phyloP scores from a whole-genome alignment of 768 basidiomycete species.

The Hericium erinaceus region DNA sequence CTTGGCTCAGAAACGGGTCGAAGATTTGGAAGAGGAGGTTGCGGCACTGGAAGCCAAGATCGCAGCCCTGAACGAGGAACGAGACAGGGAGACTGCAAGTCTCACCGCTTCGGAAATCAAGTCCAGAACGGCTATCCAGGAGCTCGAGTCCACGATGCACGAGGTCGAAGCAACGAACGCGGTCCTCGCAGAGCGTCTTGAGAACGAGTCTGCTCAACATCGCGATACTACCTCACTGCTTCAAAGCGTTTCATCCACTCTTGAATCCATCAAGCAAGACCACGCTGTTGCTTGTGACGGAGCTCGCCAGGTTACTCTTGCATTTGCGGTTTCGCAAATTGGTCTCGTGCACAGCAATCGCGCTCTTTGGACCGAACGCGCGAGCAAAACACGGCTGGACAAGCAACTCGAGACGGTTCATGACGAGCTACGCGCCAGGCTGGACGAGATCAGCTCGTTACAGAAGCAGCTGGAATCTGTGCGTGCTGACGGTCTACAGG shows the following conservation, averaged over 20 bases:
- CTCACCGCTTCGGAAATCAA: conserved; percentile 10
- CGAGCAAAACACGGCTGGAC: background rate
- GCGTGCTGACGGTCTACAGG: conserved; percentile 3
- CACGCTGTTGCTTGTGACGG: background rate
- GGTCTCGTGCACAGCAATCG: background rate
- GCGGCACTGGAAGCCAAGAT: conserved; percentile 33
- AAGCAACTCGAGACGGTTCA: conserved; percentile 5
- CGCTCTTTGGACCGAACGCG: conserved; percentile 1
- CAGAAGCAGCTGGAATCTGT: conserved; percentile 8
- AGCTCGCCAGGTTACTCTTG: background rate
- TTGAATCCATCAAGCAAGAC: background rate
- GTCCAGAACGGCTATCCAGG: background rate
- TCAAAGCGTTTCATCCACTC: background rate
- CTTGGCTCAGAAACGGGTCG: conserved; percentile 43
- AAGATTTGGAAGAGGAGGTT: conserved; percentile 53
- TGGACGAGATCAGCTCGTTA: conserved; percentile 4
- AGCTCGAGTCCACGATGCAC: background rate
- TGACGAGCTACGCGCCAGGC: conserved; percentile 5
- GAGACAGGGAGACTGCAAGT: conserved; percentile 19
- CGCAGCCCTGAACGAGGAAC: conserved; percentile 15
- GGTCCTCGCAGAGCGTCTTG: background rate
- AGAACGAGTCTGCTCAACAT: background rate
- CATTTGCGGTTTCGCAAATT: background rate
- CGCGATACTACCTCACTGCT: background rate
- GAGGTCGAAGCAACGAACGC: background rate